These are phyloP conservation scores for Neurospora sp. DNA, from an alignment of 2,329 filamentous ascomycete species.

Conservation along the genomic window DNA sequence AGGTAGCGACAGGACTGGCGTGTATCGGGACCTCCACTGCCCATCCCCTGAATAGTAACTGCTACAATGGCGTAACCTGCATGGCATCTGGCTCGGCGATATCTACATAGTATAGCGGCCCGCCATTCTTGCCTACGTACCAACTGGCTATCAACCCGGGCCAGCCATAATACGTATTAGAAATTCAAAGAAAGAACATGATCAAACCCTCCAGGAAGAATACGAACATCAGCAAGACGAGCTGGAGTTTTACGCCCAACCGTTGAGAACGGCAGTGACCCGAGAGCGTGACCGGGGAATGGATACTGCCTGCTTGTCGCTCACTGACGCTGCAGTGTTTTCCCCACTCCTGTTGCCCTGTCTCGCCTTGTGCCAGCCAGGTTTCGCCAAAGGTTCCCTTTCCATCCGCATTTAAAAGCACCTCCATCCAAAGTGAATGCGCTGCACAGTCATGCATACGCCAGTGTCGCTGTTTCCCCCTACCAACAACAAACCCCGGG, in stretches of 20 bases:
- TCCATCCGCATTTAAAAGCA: not conserved
- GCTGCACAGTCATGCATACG: not conserved
- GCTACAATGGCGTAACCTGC: not conserved
- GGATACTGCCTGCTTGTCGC: not conserved
- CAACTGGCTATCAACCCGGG: not conserved
- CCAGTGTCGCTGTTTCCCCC: not conserved
- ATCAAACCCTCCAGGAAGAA: not conserved
- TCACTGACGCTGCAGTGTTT: not conserved
- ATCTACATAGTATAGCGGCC: not conserved
- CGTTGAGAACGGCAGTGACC: conserved; percentile 3
- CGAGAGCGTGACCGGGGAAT: conserved; percentile 6
- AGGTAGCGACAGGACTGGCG: not conserved
- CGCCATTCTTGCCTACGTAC: not conserved
- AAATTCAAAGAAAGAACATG: not conserved
- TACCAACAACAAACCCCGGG: not conserved
- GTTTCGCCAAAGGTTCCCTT: conserved; percentile 5
- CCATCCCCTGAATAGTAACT: not conserved
- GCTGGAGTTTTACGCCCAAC: not conserved
- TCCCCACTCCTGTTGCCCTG: conserved; percentile 6
- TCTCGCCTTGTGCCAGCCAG: conserved; percentile 10
- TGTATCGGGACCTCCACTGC: not conserved
- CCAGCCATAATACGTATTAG: not conserved
- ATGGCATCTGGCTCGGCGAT: not conserved
- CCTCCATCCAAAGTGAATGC: not conserved
- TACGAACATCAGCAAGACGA: not conserved